Evolutionary conservation across 306 rosid species (phyloP).

Genomic region (Cicer bijugum): DNA sequence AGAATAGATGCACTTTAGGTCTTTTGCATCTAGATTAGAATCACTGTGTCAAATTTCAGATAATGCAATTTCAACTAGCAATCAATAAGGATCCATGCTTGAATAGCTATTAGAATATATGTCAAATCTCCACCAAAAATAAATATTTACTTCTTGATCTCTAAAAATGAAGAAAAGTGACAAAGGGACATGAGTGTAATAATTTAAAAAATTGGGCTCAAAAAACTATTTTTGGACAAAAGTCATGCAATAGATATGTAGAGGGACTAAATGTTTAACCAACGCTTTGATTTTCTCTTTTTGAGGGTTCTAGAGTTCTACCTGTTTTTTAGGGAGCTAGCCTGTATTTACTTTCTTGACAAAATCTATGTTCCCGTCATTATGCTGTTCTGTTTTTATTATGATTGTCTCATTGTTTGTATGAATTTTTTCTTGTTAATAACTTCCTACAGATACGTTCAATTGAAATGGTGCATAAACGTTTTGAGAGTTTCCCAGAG

Average conservation of each 20-base stretch:
- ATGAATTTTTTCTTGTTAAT: slow-evolving; percentile 37
- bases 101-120: no score
- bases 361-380: neutral
- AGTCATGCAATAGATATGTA: neutral
- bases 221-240: neutral
- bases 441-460: slow-evolving; percentile 80
- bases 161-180: no score
- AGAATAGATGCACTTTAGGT: neutral
- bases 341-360: neutral
- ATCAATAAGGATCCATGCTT: neutral
- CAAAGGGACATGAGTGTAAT: neutral
- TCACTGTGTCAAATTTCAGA: neutral
- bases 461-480: slow-evolving; percentile 95
- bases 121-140: no score
- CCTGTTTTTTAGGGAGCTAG: neutral
- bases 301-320: neutral
- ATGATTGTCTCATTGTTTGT: slow-evolving; percentile 28
- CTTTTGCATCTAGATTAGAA: neutral
- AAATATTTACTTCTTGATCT: no score
- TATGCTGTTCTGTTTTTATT: slow-evolving; percentile 1
- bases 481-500: slow-evolving; percentile 94
- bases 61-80: neutral
- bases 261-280: neutral
- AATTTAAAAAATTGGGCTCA: neutral
- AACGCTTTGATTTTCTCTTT: neutral